These are phyloP conservation scores for Talaromyces sp. DNA, from an alignment of 2,329 filamentous ascomycete genomes.

Conservation along the genomic window DNA sequence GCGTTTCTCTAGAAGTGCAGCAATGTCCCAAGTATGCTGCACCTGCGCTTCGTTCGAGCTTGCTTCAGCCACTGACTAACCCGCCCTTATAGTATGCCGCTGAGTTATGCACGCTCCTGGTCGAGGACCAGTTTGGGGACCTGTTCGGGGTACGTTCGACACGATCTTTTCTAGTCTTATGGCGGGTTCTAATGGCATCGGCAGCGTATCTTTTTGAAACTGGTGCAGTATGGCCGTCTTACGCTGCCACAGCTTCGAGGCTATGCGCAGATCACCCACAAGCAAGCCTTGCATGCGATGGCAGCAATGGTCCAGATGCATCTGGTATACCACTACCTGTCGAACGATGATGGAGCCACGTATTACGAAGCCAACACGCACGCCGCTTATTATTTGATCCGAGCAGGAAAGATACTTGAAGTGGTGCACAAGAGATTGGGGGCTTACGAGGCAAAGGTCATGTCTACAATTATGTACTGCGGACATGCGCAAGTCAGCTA, in stretches of 20 bases:
- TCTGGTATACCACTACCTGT: conserved; percentile 68
- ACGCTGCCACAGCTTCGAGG: conserved; percentile 63
- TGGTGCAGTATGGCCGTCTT: conserved; percentile 74
- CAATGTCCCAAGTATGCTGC: conserved; percentile 52
- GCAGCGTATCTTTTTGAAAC: conserved; percentile 76
- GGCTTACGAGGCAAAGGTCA: conserved; percentile 64
- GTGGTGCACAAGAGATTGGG: conserved; percentile 71
- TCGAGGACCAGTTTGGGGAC: conserved; percentile 86
- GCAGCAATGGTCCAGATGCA: conserved; percentile 84
- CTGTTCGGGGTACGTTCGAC: conserved; percentile 70
- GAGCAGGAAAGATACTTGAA: conserved; percentile 74
- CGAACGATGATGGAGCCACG: conserved; percentile 56
- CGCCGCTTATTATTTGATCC: conserved; percentile 74
- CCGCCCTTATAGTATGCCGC: conserved; percentile 54
- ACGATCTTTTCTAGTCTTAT: neutral
- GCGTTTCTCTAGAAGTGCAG: conserved; percentile 67
- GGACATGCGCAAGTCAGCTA: conserved; percentile 62
- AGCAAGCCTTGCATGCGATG: conserved; percentile 74
- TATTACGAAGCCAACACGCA: conserved; percentile 80
- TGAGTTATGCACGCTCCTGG: conserved; percentile 84
- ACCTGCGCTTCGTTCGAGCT: conserved; percentile 15
- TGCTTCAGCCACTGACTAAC: neutral
- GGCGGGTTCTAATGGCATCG: neutral
- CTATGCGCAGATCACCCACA: conserved; percentile 66
- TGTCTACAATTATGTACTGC: conserved; percentile 68